Percentiles rank a stretch among this genome's conserved stretches.
Evolutionary conservation across 176 grass and related monocot species (phyloP).

Genomic region (Tillandsia fasciculata): DNA sequence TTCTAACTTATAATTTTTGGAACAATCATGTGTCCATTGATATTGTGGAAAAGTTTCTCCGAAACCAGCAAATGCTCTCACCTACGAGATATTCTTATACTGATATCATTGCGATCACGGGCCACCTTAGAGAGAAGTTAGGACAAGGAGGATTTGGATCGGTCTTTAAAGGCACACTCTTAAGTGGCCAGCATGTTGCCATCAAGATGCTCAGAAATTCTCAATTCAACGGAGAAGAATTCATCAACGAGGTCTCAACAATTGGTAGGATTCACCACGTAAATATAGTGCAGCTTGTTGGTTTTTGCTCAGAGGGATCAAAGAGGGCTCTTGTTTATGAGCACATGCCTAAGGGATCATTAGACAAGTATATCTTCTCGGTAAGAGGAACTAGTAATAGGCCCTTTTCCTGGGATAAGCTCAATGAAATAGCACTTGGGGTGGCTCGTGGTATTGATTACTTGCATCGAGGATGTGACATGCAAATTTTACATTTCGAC

Average conservation of each 20-base stretch:
- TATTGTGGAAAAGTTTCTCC: constrained; percentile 6
- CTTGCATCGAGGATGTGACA: not conserved
- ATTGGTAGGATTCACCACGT: constrained; percentile 4
- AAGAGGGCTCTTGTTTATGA: constrained; percentile 4
- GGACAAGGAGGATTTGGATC: constrained; percentile 6
- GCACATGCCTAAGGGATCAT: constrained; percentile 8
- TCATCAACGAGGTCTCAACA: constrained; percentile 5
- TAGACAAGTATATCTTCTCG: constrained; percentile 5
- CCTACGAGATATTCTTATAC: not conserved
- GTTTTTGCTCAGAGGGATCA: not conserved
- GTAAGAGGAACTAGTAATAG: not conserved
- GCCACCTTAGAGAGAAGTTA: constrained; percentile 7
- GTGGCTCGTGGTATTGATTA: constrained; percentile 6
- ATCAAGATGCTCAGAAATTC: constrained; percentile 2
- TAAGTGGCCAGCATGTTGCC: not conserved
- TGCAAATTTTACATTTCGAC: constrained; percentile 14
- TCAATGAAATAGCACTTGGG: not conserved
- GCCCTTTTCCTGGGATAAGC: not conserved
- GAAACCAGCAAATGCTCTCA: not conserved
- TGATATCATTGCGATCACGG: constrained; percentile 9
- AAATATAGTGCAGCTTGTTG: not conserved
- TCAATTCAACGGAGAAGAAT: constrained; percentile 4
- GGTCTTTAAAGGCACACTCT: not conserved
- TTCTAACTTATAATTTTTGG: not conserved
- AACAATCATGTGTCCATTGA: not conserved